phyloP scores from a whole-genome alignment of 495 filamentous ascomycete genomes.

The Neohortaea acidophila region DNA sequence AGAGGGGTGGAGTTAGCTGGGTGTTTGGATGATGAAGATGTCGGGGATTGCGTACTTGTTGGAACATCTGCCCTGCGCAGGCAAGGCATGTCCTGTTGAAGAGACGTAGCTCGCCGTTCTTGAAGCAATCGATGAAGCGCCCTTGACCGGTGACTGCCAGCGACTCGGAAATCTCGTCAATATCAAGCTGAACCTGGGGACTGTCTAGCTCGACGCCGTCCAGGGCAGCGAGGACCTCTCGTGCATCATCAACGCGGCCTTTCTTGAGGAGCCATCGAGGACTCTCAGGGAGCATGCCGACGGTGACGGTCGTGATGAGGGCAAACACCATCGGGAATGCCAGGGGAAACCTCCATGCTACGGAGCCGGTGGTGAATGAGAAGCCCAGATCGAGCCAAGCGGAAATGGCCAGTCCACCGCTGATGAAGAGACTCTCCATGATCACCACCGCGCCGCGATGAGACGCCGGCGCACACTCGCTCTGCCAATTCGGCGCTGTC shows the following conservation, averaged over 20 bases:
- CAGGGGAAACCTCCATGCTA: conserved; percentile 11
- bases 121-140: conserved; percentile 16
- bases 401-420: conserved; percentile 19
- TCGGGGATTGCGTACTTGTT: too few species aligned
- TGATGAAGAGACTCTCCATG: conserved; percentile 35
- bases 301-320: conserved; percentile 9
- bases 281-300: conserved; percentile 9
- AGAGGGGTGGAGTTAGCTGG: too few species aligned
- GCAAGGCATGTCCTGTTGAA: conserved; percentile 23
- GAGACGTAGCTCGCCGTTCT: conserved; percentile 11
- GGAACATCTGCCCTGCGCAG: conserved; percentile 18
- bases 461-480: conserved; percentile 29
- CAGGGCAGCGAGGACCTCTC: conserved; percentile 10
- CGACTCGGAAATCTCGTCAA: conserved; percentile 8
- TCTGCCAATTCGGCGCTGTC: conserved; percentile 40
- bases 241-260: conserved; percentile 10
- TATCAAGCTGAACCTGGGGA: conserved; percentile 3
- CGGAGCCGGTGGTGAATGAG: conserved; percentile 11
- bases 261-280: conserved; percentile 10
- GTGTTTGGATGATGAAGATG: too few species aligned
- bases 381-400: conserved; percentile 14
- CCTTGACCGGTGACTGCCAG: conserved; percentile 12
- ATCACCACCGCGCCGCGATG: conserved; percentile 35
- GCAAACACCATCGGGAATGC: conserved; percentile 7
- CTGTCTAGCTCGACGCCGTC: conserved; percentile 7